phyloP scores from a whole-genome alignment of 1,284 basidiomycete species.

The Malassezia caprae region DNA sequence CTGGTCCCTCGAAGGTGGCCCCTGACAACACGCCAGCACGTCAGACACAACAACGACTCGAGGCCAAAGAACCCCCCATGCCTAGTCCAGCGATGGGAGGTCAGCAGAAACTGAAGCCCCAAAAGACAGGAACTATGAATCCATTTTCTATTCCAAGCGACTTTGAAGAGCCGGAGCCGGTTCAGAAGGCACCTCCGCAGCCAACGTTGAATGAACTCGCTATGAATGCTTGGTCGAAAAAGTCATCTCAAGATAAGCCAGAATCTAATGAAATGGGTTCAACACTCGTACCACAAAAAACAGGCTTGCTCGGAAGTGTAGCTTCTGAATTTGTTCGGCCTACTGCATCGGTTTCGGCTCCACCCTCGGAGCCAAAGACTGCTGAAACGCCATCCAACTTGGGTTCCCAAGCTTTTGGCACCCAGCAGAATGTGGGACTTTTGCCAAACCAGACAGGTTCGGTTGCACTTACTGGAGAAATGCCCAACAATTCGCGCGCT shows the following conservation, averaged over 20 bases:
- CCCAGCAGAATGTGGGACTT: conserved; percentile 20
- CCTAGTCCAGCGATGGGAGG: not conserved
- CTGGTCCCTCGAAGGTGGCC: not conserved
- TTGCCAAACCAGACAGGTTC: not conserved
- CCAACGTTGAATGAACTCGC: conserved; percentile 74
- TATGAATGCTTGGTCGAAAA: conserved; percentile 47
- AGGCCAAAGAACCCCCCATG: not conserved
- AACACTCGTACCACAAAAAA: conserved; percentile 31
- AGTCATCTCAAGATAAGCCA: not conserved
- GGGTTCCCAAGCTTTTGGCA: not conserved
- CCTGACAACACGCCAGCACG: not conserved
- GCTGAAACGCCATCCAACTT: not conserved
- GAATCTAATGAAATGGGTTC: not conserved
- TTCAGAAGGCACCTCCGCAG: conserved; percentile 53
- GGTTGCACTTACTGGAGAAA: not conserved
- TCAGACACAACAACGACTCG: not conserved
- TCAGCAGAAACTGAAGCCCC: conserved; percentile 57
- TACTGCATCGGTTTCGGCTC: conserved; percentile 5
- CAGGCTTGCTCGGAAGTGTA: conserved; percentile 47
- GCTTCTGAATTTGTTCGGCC: conserved; percentile 46
- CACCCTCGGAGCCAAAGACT: not conserved
- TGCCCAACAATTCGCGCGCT: not conserved
- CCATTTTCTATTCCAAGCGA: conserved; percentile 54
- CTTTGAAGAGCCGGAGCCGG: conserved; percentile 58
- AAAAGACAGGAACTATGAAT: conserved; percentile 87